These are phyloP conservation scores for Beauveria varroae DNA, from an alignment of 2,329 filamentous ascomycete genomes.

Conservation along the genomic window DNA sequence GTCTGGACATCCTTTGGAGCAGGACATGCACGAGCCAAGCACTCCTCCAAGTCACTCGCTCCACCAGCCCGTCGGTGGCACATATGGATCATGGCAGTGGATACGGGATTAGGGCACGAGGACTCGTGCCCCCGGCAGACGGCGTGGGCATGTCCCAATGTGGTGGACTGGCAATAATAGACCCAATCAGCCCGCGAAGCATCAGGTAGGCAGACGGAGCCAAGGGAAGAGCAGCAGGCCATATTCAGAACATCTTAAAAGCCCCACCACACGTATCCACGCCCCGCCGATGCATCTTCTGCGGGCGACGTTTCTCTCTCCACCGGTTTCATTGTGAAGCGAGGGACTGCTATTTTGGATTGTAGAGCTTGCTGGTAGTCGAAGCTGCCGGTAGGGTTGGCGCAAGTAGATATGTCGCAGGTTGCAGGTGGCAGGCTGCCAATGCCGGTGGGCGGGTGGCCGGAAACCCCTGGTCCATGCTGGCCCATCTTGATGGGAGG, in stretches of 20 bases:
- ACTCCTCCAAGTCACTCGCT: neutral
- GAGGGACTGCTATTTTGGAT: neutral
- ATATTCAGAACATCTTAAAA: slow-evolving; percentile 4
- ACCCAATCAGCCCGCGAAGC: neutral
- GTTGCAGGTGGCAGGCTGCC: neutral
- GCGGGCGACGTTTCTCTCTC: slow-evolving; percentile 3
- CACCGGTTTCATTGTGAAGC: neutral
- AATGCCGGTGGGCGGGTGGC: neutral
- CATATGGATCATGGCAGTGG: slow-evolving; percentile 16
- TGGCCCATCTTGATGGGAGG: slow-evolving; percentile 10
- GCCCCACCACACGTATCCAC: slow-evolving; percentile 4
- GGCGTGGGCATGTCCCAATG: slow-evolving; percentile 3
- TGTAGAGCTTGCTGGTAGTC: neutral
- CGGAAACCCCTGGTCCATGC: slow-evolving; percentile 5
- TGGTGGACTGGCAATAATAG: slow-evolving; percentile 3
- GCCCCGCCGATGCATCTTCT: slow-evolving; percentile 12
- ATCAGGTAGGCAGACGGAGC: neutral
- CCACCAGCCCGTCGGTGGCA: slow-evolving; percentile 8
- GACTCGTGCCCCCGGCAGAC: slow-evolving; percentile 12
- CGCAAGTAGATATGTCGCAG: neutral
- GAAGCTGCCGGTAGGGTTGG: neutral
- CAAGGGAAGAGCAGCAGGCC: neutral
- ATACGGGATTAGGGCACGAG: slow-evolving; percentile 24
- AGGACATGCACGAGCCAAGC: neutral
- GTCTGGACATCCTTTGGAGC: neutral